Percentiles rank a stretch among this genome's conserved stretches.
Evolutionary conservation across 768 basidiomycete genomes (phyloP).

Genomic region (Cystobasidium ongulense): DNA sequence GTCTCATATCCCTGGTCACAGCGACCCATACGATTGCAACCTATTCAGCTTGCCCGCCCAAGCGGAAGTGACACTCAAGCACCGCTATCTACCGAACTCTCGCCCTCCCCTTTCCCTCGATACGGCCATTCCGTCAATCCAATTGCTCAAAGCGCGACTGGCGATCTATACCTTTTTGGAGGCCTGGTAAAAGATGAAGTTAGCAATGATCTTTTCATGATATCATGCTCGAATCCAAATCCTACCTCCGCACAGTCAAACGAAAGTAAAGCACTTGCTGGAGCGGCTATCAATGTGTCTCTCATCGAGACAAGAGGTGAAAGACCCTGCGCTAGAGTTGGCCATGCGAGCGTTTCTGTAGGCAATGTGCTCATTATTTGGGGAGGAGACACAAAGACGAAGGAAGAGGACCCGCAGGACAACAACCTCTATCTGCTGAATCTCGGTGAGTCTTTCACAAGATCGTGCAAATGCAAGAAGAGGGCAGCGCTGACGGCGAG

Average conservation of each 20-base stretch:
- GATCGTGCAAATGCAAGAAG: too few relatives aligned
- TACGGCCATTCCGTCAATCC: slow-evolving; percentile 90
- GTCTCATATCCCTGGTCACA: slow-evolving; percentile 29
- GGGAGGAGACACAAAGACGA: slow-evolving; percentile 85
- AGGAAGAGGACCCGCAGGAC: slow-evolving; percentile 66
- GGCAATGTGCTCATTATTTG: slow-evolving; percentile 93
- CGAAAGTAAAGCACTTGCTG: slow-evolving; percentile 46
- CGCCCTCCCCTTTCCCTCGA: slow-evolving; percentile 85
- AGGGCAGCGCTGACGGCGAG: too few relatives aligned
- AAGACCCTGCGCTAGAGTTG: slow-evolving; percentile 80
- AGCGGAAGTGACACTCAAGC: not conserved
- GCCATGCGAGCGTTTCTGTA: slow-evolving; percentile 90
- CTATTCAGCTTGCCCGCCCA: slow-evolving; percentile 4
- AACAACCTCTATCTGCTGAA: slow-evolving; percentile 89
- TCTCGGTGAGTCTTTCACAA: slow-evolving; percentile 55
- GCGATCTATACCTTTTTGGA: slow-evolving; percentile 92
- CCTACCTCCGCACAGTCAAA: not conserved
- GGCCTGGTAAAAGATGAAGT: slow-evolving; percentile 86
- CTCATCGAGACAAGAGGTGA: slow-evolving; percentile 82
- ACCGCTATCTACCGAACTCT: slow-evolving; percentile 41
- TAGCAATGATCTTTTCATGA: slow-evolving; percentile 86
- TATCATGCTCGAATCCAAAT: slow-evolving; percentile 45
- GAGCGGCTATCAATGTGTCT: slow-evolving; percentile 66
- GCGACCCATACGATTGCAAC: not conserved
- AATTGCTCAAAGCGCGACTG: slow-evolving; percentile 52